These are phyloP conservation scores for Nicotiana benthamiana DNA, from an alignment of 257 asterid species.

Conservation along the genomic window DNA sequence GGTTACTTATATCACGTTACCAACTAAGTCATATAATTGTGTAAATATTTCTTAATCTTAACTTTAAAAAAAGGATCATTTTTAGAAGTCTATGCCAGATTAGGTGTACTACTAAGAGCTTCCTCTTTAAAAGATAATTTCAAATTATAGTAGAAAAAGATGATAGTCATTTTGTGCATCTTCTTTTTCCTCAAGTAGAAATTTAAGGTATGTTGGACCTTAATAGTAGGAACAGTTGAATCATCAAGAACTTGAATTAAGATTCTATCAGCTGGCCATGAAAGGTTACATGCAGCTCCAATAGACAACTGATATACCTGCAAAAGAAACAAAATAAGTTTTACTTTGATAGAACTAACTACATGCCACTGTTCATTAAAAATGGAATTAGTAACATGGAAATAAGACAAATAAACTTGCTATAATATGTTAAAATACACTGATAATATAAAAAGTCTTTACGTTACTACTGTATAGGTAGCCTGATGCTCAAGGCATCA, in stretches of 20 bases:
- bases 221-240: constrained; percentile 24
- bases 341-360: background rate
- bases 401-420: background rate
- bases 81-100: background rate
- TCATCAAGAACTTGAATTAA: constrained; percentile 34
- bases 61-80: background rate
- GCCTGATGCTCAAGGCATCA: too few species aligned
- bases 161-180: background rate
- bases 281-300: constrained; percentile 33
- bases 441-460: background rate
- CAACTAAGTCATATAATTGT: background rate
- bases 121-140: background rate
- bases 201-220: constrained; percentile 14
- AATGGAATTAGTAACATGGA: background rate
- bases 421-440: background rate
- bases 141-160: background rate
- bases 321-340: background rate
- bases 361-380: background rate
- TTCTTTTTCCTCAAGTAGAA: background rate
- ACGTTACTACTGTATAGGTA: background rate
- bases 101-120: background rate
- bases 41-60: background rate
- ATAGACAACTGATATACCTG: constrained; percentile 34
- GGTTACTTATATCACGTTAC: background rate
- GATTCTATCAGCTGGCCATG: constrained; percentile 30